A percentile compares a stretch with the other conserved stretches of the same genome.
phyloP scores from a whole-genome alignment of 2,329 filamentous ascomycete species.

The Alternaria sp. region DNA sequence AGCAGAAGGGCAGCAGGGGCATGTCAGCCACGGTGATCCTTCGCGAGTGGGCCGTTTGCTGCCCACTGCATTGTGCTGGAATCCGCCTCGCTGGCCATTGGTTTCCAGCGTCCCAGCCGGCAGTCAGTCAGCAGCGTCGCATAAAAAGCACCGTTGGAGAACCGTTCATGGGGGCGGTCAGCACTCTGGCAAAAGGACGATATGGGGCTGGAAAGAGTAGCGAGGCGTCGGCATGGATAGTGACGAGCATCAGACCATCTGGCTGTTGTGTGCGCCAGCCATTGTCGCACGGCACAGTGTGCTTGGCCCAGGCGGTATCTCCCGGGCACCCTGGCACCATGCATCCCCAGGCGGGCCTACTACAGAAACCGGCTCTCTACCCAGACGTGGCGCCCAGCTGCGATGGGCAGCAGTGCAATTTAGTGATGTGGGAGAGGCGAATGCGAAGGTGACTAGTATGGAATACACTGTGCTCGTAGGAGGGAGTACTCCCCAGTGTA shows the following conservation, averaged over 20 bases:
- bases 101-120: slow-evolving; percentile 16
- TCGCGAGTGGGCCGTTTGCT: slow-evolving; percentile 10
- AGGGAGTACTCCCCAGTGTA: too few species aligned
- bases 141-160: slow-evolving; percentile 8
- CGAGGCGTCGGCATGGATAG: background rate
- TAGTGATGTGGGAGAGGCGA: slow-evolving; percentile 2
- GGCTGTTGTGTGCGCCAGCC: slow-evolving; percentile 19
- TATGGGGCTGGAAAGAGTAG: background rate
- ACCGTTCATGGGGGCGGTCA: slow-evolving; percentile 7
- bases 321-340: background rate
- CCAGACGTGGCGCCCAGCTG: background rate
- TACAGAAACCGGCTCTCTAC: background rate
- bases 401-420: background rate
- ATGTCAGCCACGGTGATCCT: slow-evolving; percentile 14
- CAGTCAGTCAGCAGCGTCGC: slow-evolving; percentile 19
- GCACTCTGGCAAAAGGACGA: background rate
- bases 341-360: slow-evolving; percentile 5
- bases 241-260: slow-evolving; percentile 26
- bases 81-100: slow-evolving; percentile 27
- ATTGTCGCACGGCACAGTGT: slow-evolving; percentile 23
- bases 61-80: slow-evolving; percentile 16
- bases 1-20: slow-evolving; percentile 14
- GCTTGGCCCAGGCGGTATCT: slow-evolving; percentile 1
- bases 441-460: background rate
- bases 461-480: background rate